A percentile compares a stretch with the other conserved stretches of the same genome.
Conservation (phyloP, 805 yeast species). For the Metschnikowia proteae region DNA sequence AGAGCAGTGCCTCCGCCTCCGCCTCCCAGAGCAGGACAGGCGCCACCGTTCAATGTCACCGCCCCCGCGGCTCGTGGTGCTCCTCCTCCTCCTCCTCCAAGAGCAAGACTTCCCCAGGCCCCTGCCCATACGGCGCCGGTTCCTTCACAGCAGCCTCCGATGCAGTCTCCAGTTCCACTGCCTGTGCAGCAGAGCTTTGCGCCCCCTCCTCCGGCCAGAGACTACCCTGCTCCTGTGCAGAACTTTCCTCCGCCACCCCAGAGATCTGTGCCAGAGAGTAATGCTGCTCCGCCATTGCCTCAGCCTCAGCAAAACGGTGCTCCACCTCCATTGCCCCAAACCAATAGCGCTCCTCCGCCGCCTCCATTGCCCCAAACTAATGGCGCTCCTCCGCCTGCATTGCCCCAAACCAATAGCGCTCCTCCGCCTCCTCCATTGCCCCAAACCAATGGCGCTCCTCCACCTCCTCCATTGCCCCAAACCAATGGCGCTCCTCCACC, state of each 20-base stretch:
- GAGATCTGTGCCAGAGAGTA: not conserved
- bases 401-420: not conserved
- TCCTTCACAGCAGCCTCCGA: conserved; percentile 6
- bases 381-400: too few species aligned
- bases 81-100: conserved; percentile 4
- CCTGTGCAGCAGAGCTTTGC: not conserved
- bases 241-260: not conserved
- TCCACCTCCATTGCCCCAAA: not conserved
- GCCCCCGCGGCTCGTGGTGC: conserved; percentile 2
- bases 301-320: not conserved
- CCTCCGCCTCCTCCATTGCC: conserved; percentile 29
- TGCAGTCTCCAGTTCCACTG: not conserved
- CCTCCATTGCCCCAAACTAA: too few species aligned
- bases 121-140: conserved; percentile 9
- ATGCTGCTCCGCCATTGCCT: not conserved
- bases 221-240: not conserved
- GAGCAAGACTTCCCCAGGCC: not conserved
- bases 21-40: conserved; percentile 1
- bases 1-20: conserved; percentile 6
- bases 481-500: conserved; percentile 9
- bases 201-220: conserved; percentile 1
- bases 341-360: too few species aligned
- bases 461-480: conserved; percentile 28
- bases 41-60: not conserved
- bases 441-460: conserved; percentile 22